Evolutionary conservation across 176 grass and related monocot species (phyloP).

Genomic region (Rhipidocladum racemiflorum): DNA sequence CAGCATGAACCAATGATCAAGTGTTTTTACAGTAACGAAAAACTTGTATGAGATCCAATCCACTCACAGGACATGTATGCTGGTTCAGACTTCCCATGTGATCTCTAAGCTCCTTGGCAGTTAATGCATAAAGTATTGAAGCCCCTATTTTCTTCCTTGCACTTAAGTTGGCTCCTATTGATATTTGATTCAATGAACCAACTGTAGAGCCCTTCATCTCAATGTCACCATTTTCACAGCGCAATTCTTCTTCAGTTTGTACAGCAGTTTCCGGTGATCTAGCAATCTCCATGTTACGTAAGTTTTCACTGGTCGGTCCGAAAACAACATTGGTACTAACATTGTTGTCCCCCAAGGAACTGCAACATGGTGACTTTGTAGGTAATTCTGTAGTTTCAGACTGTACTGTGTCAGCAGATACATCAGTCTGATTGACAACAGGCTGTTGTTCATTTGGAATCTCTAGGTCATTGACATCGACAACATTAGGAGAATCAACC

Average conservation of each 20-base stretch:
- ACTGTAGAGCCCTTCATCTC: constrained; percentile 23
- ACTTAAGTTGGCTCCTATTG: constrained; percentile 10
- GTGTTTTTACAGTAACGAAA: constrained; percentile 1
- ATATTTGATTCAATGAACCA: constrained; percentile 28
- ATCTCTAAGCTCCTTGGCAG: constrained; percentile 53
- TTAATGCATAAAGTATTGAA: constrained; percentile 84
- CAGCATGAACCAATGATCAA: constrained; percentile 19
- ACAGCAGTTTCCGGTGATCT: background rate
- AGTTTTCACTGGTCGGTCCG: background rate
- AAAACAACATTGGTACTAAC: background rate
- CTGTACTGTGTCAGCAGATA: constrained; percentile 17
- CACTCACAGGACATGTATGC: constrained; percentile 46
- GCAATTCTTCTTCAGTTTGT: constrained; percentile 28
- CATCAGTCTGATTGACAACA: constrained; percentile 21
- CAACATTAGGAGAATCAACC: constrained; percentile 26
- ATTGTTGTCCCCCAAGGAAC: constrained; percentile 26
- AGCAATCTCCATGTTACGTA: constrained; percentile 18
- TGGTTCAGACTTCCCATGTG: constrained; percentile 76
- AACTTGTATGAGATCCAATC: background rate
- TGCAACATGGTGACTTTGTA: constrained; percentile 26
- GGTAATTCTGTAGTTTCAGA: constrained; percentile 34
- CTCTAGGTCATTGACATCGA: constrained; percentile 26
- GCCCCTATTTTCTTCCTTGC: constrained; percentile 40
- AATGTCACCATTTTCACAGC: constrained; percentile 15
- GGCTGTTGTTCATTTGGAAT: constrained; percentile 19